These are phyloP conservation scores for Ophiostoma quercus DNA, from an alignment of 2,329 filamentous ascomycete genomes.

Conservation along the genomic window DNA sequence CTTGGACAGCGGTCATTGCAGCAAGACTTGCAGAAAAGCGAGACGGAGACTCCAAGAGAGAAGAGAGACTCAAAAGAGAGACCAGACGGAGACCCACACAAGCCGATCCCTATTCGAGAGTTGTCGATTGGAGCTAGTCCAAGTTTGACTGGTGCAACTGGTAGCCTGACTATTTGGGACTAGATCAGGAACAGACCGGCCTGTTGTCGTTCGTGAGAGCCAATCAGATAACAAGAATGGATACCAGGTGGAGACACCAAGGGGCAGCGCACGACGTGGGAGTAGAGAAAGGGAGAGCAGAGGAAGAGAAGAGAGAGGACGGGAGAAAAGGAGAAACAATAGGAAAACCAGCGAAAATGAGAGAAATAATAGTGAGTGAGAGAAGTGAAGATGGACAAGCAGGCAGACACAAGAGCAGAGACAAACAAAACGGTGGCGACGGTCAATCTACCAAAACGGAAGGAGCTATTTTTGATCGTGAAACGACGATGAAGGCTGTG, in stretches of 20 bases:
- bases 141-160: neutral
- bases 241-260: neutral
- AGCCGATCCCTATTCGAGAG: neutral
- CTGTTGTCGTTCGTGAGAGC: neutral
- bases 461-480: neutral
- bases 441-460: neutral
- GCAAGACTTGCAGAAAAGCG: no score
- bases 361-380: neutral
- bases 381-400: neutral
- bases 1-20: neutral
- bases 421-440: neutral
- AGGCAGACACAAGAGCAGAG: no score
- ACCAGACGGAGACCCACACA: neutral
- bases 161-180: neutral
- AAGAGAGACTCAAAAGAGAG: neutral
- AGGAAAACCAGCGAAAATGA: neutral
- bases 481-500: slow-evolving; percentile 7
- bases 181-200: slow-evolving; percentile 22
- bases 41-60: neutral
- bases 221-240: neutral
- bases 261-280: neutral
- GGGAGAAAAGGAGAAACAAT: neutral
- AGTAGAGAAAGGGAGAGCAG: neutral
- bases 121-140: neutral
- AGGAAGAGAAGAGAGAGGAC: neutral